A percentile compares a stretch with the other conserved stretches of the same genome.
Conservation (phyloP, 2,329 filamentous ascomycete genomes). For the Erysiphe pulchra region DNA sequence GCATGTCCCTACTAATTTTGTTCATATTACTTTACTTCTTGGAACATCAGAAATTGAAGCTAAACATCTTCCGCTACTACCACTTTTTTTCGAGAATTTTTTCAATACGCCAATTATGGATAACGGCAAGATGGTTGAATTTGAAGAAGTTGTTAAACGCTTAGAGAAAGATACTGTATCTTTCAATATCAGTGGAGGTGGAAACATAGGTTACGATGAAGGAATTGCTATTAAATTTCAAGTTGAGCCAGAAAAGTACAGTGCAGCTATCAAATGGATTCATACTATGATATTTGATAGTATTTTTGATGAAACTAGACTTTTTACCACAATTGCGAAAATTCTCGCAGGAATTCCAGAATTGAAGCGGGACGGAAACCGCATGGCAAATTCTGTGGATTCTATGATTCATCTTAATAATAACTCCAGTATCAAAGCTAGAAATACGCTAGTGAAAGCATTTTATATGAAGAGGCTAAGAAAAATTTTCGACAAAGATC, state of each 20-base stretch:
- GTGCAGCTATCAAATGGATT: constrained; percentile 58
- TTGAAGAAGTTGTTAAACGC: constrained; percentile 78
- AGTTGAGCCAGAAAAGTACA: constrained; percentile 71
- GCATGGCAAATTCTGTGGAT: constrained; percentile 38
- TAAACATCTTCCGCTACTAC: constrained; percentile 62
- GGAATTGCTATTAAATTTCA: constrained; percentile 62
- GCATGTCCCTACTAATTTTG: constrained; percentile 79
- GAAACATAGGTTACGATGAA: constrained; percentile 50
- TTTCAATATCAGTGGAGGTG: constrained; percentile 47
- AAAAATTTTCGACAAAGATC: constrained; percentile 52
- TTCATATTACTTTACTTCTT: constrained; percentile 58
- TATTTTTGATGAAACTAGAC: constrained; percentile 49
- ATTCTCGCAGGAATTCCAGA: constrained; percentile 81
- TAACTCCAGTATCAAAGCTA: constrained; percentile 51
- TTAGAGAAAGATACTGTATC: constrained; percentile 78
- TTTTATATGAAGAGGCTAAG: constrained; percentile 69
- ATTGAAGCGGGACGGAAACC: constrained; percentile 60
- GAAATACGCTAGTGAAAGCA: constrained; percentile 61
- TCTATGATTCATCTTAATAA: constrained; percentile 59
- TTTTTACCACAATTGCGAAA: constrained; percentile 45
- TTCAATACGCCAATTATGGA: constrained; percentile 73
- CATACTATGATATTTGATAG: constrained; percentile 69
- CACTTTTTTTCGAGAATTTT: constrained; percentile 74
- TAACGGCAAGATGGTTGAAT: constrained; percentile 52
- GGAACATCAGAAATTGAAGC: constrained; percentile 54